phyloP scores from a whole-genome alignment of 2,329 filamentous ascomycete species.

The Fonsecaea erecta region DNA sequence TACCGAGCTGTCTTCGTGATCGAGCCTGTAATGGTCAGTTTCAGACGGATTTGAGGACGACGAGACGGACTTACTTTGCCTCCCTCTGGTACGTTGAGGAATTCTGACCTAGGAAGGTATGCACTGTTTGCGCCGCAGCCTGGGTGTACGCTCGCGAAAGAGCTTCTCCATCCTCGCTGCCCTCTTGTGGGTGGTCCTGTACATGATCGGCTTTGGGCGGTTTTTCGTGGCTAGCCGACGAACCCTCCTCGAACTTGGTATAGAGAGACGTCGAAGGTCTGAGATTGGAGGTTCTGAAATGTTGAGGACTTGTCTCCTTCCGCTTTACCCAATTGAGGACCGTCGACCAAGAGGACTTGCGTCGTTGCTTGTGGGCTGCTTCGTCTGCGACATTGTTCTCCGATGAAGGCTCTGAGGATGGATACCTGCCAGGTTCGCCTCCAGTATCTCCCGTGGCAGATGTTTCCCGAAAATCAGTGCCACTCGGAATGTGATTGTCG shows the following conservation, averaged over 20 bases:
- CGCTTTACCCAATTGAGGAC: constrained; percentile 11
- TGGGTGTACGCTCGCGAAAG: constrained; percentile 1
- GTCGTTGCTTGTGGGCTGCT: constrained; percentile 2
- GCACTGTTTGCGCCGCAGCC: constrained; percentile 9
- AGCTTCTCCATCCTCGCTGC: constrained; percentile 4
- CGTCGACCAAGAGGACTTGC: constrained; percentile 7
- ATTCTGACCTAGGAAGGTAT: constrained; percentile 8
- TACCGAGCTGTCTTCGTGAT: constrained; percentile 7
- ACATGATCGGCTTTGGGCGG: background rate
- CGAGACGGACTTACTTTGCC: background rate
- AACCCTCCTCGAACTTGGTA: constrained; percentile 4
- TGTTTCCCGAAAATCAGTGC: background rate
- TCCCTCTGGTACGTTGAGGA: background rate
- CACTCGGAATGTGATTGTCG: background rate
- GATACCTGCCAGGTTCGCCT: background rate
- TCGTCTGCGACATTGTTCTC: constrained; percentile 1
- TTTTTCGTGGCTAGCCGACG: background rate
- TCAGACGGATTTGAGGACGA: background rate
- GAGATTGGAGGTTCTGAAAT: background rate
- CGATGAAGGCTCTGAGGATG: background rate
- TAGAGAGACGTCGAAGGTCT: constrained; percentile 3
- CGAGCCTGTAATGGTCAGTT: background rate
- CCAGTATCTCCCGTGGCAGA: background rate
- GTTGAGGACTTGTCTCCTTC: constrained; percentile 2
- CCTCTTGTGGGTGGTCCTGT: background rate